Evolutionary conservation across 1,139 yeast genomes (phyloP).

Genomic region (Yamadazyma spencermartinsiae): DNA sequence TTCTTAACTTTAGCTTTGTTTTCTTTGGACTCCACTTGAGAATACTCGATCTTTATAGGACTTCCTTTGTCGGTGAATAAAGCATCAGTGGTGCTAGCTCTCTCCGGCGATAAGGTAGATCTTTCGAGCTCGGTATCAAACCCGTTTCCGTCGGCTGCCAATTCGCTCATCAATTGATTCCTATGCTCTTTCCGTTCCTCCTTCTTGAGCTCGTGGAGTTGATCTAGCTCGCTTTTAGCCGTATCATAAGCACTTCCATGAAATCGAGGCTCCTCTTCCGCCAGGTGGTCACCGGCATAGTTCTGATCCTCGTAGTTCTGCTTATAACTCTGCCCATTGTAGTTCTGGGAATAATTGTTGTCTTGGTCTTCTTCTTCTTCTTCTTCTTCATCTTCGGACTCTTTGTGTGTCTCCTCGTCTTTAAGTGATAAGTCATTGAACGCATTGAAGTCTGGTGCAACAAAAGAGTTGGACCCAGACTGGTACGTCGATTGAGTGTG

Average conservation of each 20-base stretch:
- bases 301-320: constrained; percentile 8
- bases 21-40: constrained; percentile 15
- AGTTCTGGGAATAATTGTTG: constrained; percentile 12
- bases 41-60: constrained; percentile 28
- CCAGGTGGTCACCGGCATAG: constrained; percentile 2
- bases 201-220: constrained; percentile 30
- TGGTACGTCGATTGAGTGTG: constrained; percentile 12
- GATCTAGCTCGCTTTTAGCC: constrained; percentile 30
- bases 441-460: constrained; percentile 22
- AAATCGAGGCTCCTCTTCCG: not conserved
- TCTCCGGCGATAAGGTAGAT: constrained; percentile 23
- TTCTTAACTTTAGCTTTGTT: constrained; percentile 20
- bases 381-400: constrained; percentile 23
- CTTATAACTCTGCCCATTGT: constrained; percentile 16
- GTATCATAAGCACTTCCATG: constrained; percentile 12
- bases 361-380: constrained; percentile 20
- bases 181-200: constrained; percentile 39
- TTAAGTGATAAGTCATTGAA: constrained; percentile 26
- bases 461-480: constrained; percentile 10
- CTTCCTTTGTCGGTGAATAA: constrained; percentile 39
- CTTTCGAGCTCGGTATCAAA: constrained; percentile 21
- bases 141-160: constrained; percentile 31
- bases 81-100: constrained; percentile 21
- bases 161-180: constrained; percentile 35
- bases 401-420: constrained; percentile 21